Evolutionary conservation across 176 grass and related monocot genomes (phyloP).

Genomic region (Aegilops longissima): DNA sequence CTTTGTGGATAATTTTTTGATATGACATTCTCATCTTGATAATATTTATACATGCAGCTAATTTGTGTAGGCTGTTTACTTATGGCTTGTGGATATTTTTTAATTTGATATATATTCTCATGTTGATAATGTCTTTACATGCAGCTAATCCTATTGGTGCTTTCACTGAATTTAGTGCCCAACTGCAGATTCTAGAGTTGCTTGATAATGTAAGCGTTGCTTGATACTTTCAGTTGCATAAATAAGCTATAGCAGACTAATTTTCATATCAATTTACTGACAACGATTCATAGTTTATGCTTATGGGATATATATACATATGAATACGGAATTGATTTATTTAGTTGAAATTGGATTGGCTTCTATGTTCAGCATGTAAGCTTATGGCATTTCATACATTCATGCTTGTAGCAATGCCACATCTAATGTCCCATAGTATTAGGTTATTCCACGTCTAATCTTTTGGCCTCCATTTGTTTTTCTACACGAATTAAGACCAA

Average conservation of each 20-base stretch:
- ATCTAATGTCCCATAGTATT: not conserved
- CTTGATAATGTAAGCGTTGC: constrained; percentile 82
- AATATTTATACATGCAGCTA: constrained; percentile 54
- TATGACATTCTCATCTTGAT: constrained; percentile 21
- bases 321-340: not conserved
- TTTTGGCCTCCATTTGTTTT: not conserved
- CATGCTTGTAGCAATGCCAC: not conserved
- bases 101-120: constrained; percentile 15
- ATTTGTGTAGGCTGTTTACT: constrained; percentile 15
- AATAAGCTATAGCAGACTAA: not conserved
- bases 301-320: not conserved
- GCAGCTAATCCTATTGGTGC: constrained; percentile 70
- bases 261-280: not conserved
- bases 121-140: constrained; percentile 34
- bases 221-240: constrained; percentile 23
- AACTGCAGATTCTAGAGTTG: constrained; percentile 93
- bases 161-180: constrained; percentile 83
- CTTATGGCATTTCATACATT: not conserved
- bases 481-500: not conserved
- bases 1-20: not conserved
- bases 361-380: not conserved
- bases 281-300: not conserved
- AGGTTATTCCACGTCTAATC: not conserved
- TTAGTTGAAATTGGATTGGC: not conserved
- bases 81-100: not conserved